A percentile compares a stretch with the other conserved stretches of the same genome.
These are phyloP conservation scores for Lactarius akahatsu DNA, from an alignment of 768 basidiomycete species.

Conservation along the genomic window DNA sequence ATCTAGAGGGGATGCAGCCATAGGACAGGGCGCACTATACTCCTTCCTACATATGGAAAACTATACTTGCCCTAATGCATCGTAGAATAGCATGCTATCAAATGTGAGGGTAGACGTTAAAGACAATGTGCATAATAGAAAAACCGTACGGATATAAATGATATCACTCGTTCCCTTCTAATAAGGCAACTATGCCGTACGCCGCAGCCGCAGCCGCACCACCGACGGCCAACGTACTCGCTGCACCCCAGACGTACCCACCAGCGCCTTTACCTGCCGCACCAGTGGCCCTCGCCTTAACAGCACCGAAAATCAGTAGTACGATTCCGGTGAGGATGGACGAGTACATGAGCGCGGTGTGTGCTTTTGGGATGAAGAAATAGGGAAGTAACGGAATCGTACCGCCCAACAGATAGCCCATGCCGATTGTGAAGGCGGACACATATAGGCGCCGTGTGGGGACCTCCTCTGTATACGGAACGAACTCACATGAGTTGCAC, in stretches of 20 bases:
- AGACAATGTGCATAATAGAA: not conserved
- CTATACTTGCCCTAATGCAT: not conserved
- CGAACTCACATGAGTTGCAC: not conserved
- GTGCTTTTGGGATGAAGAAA: slow-evolving; percentile 78
- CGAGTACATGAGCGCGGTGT: slow-evolving; percentile 68
- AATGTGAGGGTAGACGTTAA: not conserved
- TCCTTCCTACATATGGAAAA: no score
- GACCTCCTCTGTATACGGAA: slow-evolving; percentile 67
- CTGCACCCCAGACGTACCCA: slow-evolving; percentile 84
- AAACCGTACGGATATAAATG: not conserved
- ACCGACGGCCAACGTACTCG: slow-evolving; percentile 86
- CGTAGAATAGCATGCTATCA: not conserved
- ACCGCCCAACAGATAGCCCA: slow-evolving; percentile 92
- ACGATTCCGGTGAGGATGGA: slow-evolving; percentile 80
- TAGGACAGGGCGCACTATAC: not conserved
- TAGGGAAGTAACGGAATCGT: slow-evolving; percentile 91
- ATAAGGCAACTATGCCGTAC: slow-evolving; percentile 53
- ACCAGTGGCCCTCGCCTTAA: slow-evolving; percentile 89
- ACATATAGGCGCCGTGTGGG: slow-evolving; percentile 80
- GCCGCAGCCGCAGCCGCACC: slow-evolving; percentile 83
- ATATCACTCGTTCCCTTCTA: slow-evolving; percentile 38
- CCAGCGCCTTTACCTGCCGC: slow-evolving; percentile 56
- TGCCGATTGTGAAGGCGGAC: slow-evolving; percentile 93
- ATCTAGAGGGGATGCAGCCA: not conserved
- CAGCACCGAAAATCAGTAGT: slow-evolving; percentile 84